phyloP scores from a whole-genome alignment of 106 monocot genomes.

The Dioscorea alata region DNA sequence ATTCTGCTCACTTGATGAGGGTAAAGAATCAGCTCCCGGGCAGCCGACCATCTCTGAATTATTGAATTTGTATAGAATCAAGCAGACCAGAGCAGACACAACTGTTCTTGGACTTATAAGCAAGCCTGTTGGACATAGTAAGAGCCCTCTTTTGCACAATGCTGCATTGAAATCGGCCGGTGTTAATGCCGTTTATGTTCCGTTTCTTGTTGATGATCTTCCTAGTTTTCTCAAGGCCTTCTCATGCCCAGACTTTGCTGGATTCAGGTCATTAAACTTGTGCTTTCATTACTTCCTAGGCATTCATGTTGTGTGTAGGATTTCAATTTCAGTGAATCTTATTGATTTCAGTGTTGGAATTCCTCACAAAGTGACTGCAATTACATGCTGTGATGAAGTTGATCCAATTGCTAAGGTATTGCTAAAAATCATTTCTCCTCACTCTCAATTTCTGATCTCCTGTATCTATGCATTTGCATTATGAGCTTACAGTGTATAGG shows the following conservation, averaged over 20 bases:
- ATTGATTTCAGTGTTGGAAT: constrained; percentile 47
- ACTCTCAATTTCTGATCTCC: not conserved
- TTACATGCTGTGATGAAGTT: constrained; percentile 72
- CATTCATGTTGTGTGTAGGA: not conserved
- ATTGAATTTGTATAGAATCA: constrained; percentile 71
- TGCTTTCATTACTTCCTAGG: too few relatives aligned
- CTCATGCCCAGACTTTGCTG: constrained; percentile 83
- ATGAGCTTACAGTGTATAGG: constrained; percentile 66
- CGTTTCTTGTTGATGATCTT: constrained; percentile 79
- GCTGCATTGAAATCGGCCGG: constrained; percentile 57
- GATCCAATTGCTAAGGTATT: constrained; percentile 90
- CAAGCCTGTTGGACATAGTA: constrained; percentile 88
- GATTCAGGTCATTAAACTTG: constrained; percentile 61
- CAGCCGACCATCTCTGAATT: constrained; percentile 82
- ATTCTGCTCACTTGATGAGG: constrained; percentile 60
- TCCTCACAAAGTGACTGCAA: constrained; percentile 83
- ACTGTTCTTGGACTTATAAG: constrained; percentile 80
- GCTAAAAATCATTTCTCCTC: not conserved
- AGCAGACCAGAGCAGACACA: constrained; percentile 53
- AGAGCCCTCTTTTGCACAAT: constrained; percentile 82
- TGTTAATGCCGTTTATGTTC: constrained; percentile 87
- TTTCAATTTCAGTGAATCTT: too few relatives aligned
- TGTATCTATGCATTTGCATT: not conserved
- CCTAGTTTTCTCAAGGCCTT: constrained; percentile 56
- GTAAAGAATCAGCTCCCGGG: constrained; percentile 88